Conservation (phyloP, 495 filamentous ascomycete species). For the Penicillium crystallinum region DNA sequence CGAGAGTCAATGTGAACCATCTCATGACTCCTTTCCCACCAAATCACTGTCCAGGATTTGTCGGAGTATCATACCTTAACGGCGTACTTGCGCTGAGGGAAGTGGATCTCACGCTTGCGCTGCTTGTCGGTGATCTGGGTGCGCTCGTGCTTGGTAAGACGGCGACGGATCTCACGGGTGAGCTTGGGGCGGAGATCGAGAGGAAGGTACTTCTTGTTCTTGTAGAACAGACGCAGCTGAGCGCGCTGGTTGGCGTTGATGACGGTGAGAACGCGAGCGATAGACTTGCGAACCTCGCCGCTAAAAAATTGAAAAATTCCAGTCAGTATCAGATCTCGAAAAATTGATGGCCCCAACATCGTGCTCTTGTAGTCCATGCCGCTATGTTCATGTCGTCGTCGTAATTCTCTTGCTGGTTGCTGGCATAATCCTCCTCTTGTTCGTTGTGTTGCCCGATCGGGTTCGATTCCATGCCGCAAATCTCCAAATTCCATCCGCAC, state of each 20-base stretch:
- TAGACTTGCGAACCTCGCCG: conserved; percentile 98
- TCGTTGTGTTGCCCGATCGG: conserved; percentile 4
- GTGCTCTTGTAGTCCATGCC: not conserved
- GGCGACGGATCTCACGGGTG: conserved; percentile 91
- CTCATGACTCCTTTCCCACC: not conserved
- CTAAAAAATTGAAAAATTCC: conserved; percentile 41
- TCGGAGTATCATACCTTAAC: conserved; percentile 69
- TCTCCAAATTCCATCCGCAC: conserved; percentile 15
- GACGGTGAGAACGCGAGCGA: conserved; percentile 95
- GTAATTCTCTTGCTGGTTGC: not conserved
- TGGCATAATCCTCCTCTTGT: conserved; percentile 5
- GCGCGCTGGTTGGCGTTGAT: conserved; percentile 98
- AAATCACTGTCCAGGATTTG: not conserved
- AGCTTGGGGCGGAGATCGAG: conserved; percentile 96
- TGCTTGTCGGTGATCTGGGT: conserved; percentile 77
- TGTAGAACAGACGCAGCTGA: conserved; percentile 98
- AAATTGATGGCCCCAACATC: conserved; percentile 1
- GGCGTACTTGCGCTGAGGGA: conserved; percentile 97
- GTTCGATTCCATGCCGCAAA: conserved; percentile 17
- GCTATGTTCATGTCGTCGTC: not conserved
- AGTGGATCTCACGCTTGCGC: conserved; percentile 90
- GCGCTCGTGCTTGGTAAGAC: conserved; percentile 85
- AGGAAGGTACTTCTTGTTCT: conserved; percentile 97
- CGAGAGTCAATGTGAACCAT: not conserved
- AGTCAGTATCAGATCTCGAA: conserved; percentile 21